phyloP scores from a whole-genome alignment of 176 grass and related monocot species.

The Cocos nucifera region DNA sequence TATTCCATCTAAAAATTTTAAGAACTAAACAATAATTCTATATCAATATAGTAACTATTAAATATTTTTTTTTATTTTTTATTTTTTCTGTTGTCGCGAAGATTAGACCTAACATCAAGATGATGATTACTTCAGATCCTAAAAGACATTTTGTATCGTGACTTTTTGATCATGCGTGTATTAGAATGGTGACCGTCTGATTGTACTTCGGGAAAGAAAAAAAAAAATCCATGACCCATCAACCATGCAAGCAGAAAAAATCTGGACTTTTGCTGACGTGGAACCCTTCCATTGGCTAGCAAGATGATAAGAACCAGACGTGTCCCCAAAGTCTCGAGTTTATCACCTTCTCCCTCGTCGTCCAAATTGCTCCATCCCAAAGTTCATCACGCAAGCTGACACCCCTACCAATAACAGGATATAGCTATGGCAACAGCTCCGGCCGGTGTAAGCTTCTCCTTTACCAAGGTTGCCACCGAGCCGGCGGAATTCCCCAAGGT shows the following conservation, averaged over 20 bases:
- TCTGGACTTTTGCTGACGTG: constrained; percentile 18
- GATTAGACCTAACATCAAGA: too few species aligned
- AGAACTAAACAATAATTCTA: too few species aligned
- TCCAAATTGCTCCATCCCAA: not conserved
- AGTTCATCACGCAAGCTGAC: not conserved
- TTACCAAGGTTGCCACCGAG: constrained; percentile 19
- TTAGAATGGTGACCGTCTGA: too few species aligned
- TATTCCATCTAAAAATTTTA: too few species aligned
- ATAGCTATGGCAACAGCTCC: constrained; percentile 41
- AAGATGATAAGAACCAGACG: constrained; percentile 40
- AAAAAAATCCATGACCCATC: too few species aligned
- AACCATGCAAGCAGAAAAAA: constrained; percentile 6
- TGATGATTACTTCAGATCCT: too few species aligned
- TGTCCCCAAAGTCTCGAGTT: not conserved
- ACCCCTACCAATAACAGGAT: not conserved
- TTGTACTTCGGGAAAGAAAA: too few species aligned
- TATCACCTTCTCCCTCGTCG: not conserved
- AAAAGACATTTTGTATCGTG: too few species aligned
- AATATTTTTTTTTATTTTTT: too few species aligned
- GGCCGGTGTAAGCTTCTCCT: constrained; percentile 34
- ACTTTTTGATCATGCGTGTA: too few species aligned
- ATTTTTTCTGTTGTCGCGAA: too few species aligned
- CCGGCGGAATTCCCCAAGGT: constrained; percentile 18
- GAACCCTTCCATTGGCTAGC: constrained; percentile 1
- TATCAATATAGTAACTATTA: too few species aligned